Conservation (phyloP, 139 green algal species). For the Chlorella sp. region DNA sequence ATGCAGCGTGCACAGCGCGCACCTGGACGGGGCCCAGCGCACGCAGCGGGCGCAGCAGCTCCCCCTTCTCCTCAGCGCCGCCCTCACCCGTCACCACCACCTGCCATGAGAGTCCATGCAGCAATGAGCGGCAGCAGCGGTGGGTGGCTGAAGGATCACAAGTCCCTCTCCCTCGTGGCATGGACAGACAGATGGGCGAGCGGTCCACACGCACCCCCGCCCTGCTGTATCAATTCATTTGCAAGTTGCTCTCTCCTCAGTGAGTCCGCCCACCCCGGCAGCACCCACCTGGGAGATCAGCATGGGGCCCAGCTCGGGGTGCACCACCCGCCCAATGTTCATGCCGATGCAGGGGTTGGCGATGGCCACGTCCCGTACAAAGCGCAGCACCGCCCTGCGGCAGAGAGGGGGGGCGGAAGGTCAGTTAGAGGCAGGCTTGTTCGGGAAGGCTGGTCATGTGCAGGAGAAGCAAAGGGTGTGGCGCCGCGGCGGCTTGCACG, state of each 20-base stretch:
- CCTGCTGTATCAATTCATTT: too few relatives aligned
- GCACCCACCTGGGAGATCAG: constrained; percentile 2
- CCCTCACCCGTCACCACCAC: background rate
- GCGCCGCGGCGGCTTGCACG: too few relatives aligned
- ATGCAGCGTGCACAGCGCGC: background rate
- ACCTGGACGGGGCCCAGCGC: constrained; percentile 8
- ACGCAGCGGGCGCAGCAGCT: constrained; percentile 8
- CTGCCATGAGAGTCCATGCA: background rate
- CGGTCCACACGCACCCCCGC: too few relatives aligned
- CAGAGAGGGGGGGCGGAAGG: background rate
- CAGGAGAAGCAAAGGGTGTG: too few relatives aligned
- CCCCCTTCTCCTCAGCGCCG: background rate
- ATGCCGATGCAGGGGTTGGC: constrained; percentile 7
- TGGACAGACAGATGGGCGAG: too few relatives aligned
- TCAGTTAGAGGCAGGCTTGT: too few relatives aligned
- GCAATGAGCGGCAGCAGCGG: too few relatives aligned
- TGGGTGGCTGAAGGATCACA: too few relatives aligned
- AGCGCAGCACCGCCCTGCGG: constrained; percentile 20
- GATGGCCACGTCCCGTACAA: background rate
- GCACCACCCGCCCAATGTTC: background rate
- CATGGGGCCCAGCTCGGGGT: background rate
- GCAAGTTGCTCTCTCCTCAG: too few relatives aligned
- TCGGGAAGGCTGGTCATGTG: too few relatives aligned
- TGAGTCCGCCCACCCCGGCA: too few relatives aligned
- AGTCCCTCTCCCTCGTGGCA: too few relatives aligned